Conservation (phyloP, 768 basidiomycete species). For the Candolleomyces eurysporus region DNA sequence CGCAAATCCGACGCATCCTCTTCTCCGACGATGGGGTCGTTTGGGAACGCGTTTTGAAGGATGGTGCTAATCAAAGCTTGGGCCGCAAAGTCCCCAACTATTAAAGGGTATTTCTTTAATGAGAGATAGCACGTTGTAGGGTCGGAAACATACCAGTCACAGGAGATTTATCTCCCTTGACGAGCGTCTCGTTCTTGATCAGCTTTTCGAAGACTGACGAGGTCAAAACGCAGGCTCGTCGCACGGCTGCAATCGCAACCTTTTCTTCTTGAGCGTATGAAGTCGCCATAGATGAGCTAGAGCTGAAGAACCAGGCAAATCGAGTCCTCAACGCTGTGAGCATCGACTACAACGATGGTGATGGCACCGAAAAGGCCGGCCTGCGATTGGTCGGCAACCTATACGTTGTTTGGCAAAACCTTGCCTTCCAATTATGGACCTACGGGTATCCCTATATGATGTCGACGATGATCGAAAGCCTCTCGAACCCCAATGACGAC, state of each 20-base stretch:
- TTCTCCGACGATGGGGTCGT: slow-evolving; percentile 90
- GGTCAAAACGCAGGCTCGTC: slow-evolving; percentile 82
- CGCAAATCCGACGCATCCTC: slow-evolving; percentile 88
- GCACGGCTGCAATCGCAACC: slow-evolving; percentile 83
- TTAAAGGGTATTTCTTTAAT: slow-evolving; percentile 23
- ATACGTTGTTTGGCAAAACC: no score
- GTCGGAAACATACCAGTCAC: slow-evolving; percentile 63
- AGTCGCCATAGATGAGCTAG: neutral
- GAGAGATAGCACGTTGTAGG: neutral
- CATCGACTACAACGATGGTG: no score
- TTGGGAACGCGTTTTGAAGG: slow-evolving; percentile 72
- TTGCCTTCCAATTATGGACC: no score
- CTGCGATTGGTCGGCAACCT: no score
- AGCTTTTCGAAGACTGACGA: slow-evolving; percentile 83
- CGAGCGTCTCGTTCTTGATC: slow-evolving; percentile 80
- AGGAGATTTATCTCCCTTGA: slow-evolving; percentile 90
- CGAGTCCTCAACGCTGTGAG: no score
- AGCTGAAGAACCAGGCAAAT: no score
- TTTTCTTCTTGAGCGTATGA: slow-evolving; percentile 66
- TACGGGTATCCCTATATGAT: no score
- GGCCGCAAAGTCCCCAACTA: slow-evolving; percentile 90
- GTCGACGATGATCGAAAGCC: no score
- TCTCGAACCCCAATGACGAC: no score
- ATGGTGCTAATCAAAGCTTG: slow-evolving; percentile 90
- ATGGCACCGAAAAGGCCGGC: no score